phyloP scores from a whole-genome alignment of 495 filamentous ascomycete species.

The Rusavskia elegans region DNA sequence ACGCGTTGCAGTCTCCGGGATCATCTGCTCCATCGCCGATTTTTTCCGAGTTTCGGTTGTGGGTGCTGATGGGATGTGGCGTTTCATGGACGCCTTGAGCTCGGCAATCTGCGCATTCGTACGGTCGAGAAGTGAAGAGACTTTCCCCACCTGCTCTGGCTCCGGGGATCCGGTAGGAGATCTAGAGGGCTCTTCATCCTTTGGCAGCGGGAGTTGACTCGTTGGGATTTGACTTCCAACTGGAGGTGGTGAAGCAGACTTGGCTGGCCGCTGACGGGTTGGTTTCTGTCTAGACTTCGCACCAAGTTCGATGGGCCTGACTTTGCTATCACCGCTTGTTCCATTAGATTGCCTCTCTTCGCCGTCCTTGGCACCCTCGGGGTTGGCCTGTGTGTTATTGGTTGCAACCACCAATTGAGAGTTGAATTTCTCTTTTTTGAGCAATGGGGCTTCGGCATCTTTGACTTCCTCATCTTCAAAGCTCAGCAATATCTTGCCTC shows the following conservation, averaged over 20 bases:
- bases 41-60: constrained; percentile 42
- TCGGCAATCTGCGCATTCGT: constrained; percentile 87
- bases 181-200: constrained; percentile 32
- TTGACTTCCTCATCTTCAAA: constrained; percentile 77
- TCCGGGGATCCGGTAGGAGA: constrained; percentile 35
- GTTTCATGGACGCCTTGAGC: constrained; percentile 83
- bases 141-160: constrained; percentile 23
- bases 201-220: constrained; percentile 27
- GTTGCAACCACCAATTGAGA: constrained; percentile 56
- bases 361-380: background rate
- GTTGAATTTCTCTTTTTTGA: constrained; percentile 86
- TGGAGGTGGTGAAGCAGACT: constrained; percentile 14
- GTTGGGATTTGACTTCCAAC: constrained; percentile 20
- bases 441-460: constrained; percentile 34
- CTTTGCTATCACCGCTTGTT: constrained; percentile 14
- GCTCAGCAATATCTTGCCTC: constrained; percentile 66
- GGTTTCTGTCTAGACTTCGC: constrained; percentile 18
- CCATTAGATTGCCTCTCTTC: constrained; percentile 9
- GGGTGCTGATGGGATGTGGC: constrained; percentile 46
- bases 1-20: constrained; percentile 62
- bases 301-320: background rate
- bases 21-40: constrained; percentile 60
- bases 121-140: constrained; percentile 48
- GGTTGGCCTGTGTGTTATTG: constrained; percentile 4
- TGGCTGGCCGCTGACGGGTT: constrained; percentile 6